Evolutionary conservation across 1,284 basidiomycete species (phyloP).

Genomic region (Takashimella tepidaria): DNA sequence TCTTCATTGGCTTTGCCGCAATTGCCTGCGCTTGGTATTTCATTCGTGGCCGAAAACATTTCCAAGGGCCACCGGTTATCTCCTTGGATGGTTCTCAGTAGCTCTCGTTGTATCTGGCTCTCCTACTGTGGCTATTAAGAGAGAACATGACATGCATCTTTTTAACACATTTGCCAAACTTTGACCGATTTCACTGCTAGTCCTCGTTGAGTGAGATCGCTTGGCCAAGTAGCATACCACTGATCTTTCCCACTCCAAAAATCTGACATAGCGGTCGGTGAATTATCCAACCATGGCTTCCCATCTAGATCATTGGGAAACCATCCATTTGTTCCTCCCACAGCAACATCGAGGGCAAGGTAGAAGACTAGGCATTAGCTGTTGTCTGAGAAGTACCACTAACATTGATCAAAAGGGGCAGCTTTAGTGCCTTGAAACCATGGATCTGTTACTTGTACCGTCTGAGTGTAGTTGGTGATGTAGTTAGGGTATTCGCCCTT

Average conservation of each 20-base stretch:
- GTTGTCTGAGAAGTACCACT: neutral
- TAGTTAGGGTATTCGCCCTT: constrained; percentile 68
- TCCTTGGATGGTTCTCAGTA: neutral
- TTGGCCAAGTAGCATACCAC: constrained; percentile 67
- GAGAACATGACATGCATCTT: neutral
- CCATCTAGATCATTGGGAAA: constrained; percentile 66
- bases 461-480: constrained; percentile 61
- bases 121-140: no score
- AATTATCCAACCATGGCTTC: constrained; percentile 60
- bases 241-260: constrained; percentile 53
- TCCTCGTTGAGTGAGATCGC: constrained; percentile 57
- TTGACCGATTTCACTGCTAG: constrained; percentile 66
- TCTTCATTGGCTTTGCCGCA: constrained; percentile 57
- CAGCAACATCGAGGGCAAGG: constrained; percentile 69
- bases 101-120: no score
- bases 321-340: constrained; percentile 77
- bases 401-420: constrained; percentile 5
- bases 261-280: constrained; percentile 47
- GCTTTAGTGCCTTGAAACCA: constrained; percentile 48
- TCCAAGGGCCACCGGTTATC: constrained; percentile 30
- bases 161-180: constrained; percentile 53
- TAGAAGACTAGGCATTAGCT: constrained; percentile 57
- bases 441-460: constrained; percentile 60
- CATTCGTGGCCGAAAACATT: constrained; percentile 44
- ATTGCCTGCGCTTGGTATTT: constrained; percentile 59